These are phyloP conservation scores for Cladosporium velox DNA, from an alignment of 2,329 filamentous ascomycete genomes.

Conservation along the genomic window DNA sequence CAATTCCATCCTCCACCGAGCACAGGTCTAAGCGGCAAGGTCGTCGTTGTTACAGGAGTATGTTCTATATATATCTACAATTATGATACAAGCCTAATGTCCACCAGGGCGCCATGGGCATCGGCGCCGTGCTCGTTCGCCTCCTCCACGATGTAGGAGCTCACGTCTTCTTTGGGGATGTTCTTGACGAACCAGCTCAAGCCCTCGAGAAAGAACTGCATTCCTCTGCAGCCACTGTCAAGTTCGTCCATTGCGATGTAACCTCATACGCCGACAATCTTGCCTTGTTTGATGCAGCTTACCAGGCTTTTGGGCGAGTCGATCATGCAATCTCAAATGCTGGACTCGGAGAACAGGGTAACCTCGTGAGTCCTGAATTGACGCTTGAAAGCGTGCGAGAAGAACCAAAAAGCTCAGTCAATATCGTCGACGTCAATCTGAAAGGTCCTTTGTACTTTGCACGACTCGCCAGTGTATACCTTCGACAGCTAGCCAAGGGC, in stretches of 20 bases:
- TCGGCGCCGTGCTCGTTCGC: slow-evolving; percentile 46
- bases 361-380: slow-evolving; percentile 50
- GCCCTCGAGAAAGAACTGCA: slow-evolving; percentile 35
- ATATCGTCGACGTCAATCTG: slow-evolving; percentile 52
- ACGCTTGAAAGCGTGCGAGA: slow-evolving; percentile 47
- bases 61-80: slow-evolving; percentile 12
- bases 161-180: slow-evolving; percentile 49
- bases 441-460: slow-evolving; percentile 51
- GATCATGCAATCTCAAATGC: slow-evolving; percentile 55
- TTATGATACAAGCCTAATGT: background rate
- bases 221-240: slow-evolving; percentile 27
- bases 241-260: slow-evolving; percentile 50
- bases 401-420: slow-evolving; percentile 37
- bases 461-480: slow-evolving; percentile 53
- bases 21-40: slow-evolving; percentile 31
- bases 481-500: slow-evolving; percentile 42
- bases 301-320: slow-evolving; percentile 47
- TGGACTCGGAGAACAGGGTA: slow-evolving; percentile 47
- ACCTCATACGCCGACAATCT: slow-evolving; percentile 50
- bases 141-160: slow-evolving; percentile 44
- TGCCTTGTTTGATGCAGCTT: slow-evolving; percentile 50
- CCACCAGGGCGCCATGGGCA: slow-evolving; percentile 47
- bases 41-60: slow-evolving; percentile 38
- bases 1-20: slow-evolving; percentile 28
- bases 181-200: slow-evolving; percentile 39